phyloP scores from a whole-genome alignment of 1,284 basidiomycete genomes.

The Heterobasidion occidentale region DNA sequence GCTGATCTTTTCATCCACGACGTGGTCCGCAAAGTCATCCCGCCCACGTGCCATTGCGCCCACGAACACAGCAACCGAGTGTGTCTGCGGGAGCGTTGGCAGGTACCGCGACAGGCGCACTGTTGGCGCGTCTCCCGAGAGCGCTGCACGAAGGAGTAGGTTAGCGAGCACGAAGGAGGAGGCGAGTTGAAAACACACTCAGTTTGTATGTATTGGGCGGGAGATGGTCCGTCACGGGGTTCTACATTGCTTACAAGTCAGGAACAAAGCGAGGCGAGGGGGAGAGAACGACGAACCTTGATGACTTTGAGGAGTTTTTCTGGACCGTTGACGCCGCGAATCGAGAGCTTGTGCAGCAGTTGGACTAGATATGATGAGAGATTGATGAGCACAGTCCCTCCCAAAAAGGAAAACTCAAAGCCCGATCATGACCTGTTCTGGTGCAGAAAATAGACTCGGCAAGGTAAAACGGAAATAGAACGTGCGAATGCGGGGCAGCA shows the following conservation, averaged over 20 bases:
- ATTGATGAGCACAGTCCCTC: background rate
- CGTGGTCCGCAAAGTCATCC: constrained; percentile 96
- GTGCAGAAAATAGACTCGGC: no score
- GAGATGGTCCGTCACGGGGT: constrained; percentile 93
- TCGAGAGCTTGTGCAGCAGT: constrained; percentile 93
- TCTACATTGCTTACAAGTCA: constrained; percentile 36
- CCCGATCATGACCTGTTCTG: no score
- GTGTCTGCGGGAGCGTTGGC: constrained; percentile 74
- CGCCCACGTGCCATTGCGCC: constrained; percentile 95
- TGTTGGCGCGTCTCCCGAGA: constrained; percentile 88
- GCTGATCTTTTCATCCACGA: constrained; percentile 95
- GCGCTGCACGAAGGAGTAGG: constrained; percentile 40
- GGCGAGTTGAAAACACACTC: constrained; percentile 44
- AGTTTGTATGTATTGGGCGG: constrained; percentile 95
- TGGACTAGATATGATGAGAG: constrained; percentile 56
- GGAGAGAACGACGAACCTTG: constrained; percentile 48
- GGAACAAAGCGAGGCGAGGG: constrained; percentile 3
- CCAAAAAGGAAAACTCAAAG: no score
- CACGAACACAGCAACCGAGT: constrained; percentile 92
- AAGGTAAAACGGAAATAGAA: no score
- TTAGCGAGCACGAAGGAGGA: background rate
- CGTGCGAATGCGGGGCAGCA: background rate
- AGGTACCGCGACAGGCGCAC: constrained; percentile 82
- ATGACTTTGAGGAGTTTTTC: constrained; percentile 97
- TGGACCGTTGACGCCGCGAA: constrained; percentile 91